Evolutionary conservation across 805 yeast genomes (phyloP), one percentile per base, ranked within the genome.

Genomic region (Blastobotrys chiropterorum): DNA sequence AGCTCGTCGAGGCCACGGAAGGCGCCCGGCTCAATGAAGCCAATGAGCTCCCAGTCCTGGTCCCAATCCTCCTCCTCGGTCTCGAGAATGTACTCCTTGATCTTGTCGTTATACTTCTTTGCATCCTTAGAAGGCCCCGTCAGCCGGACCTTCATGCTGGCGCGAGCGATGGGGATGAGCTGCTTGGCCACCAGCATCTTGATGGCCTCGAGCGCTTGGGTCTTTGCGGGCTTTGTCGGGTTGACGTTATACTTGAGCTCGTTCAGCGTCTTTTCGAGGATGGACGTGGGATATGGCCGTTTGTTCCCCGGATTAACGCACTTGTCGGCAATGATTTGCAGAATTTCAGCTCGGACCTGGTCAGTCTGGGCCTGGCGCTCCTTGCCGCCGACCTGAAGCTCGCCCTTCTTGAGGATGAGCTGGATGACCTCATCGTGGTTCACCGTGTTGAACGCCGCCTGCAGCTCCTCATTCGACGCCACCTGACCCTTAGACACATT

Each of bases 401-500:
- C 99, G 40, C 99, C 99, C 65, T 87, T 89, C 52, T 79, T 81
- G 54, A 94, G 71, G 50, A 94, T 94, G 62, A 89, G 96, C 49
- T 80, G 72, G 21, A 94, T 82, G 47, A 90, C 86, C 38, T 76
- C 75, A 62, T 90, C 87, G 11, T 79, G 76, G 60, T 90, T 85
- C 0, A 90, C 81, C 0, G 89, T 78, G 0, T 86, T 90, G 65
- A 94, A 92, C 1, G 84, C 75, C 51, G 80, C 76, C 56, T 77
- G 71, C 19, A 94, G 72, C 53, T 92, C 97, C 7, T 88, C 96
- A 59, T 86, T 80, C 15, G 90, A 82, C 2, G 98, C 98, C 1
- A 87, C 90, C 56, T 82, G 89, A 1, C 99, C 99, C 64, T 94
- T 94, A 14, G 96, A 88, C 0, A 90, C 98, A 63, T 94, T 94